phyloP scores from a whole-genome alignment of 768 basidiomycete species.

The Hirschioporus abietinus region DNA sequence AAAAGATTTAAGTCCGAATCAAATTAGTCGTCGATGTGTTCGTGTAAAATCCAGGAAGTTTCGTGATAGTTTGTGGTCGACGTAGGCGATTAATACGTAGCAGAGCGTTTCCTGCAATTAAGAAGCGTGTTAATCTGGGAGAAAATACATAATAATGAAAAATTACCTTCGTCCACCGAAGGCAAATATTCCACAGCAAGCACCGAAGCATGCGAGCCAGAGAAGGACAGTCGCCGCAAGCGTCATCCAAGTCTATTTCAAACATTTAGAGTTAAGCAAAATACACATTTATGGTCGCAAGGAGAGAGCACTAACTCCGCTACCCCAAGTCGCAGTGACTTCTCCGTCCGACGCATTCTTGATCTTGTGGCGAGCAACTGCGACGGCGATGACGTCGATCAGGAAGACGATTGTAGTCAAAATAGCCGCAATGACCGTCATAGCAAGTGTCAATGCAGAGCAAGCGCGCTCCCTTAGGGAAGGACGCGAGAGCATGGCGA shows the following conservation, averaged over 20 bases:
- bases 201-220: slow-evolving; percentile 38
- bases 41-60: too few relatives aligned
- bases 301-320: slow-evolving; percentile 34
- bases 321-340: slow-evolving; percentile 42
- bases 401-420: slow-evolving; percentile 47
- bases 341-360: slow-evolving; percentile 34
- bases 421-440: slow-evolving; percentile 36
- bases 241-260: slow-evolving; percentile 46
- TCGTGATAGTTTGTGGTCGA: background rate
- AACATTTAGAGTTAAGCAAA: background rate
- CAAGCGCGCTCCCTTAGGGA: slow-evolving; percentile 29
- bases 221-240: slow-evolving; percentile 43
- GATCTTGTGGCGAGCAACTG: slow-evolving; percentile 37
- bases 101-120: background rate
- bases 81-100: background rate
- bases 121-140: background rate
- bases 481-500: slow-evolving; percentile 38
- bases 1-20: too few relatives aligned
- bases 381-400: slow-evolving; percentile 47
- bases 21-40: too few relatives aligned
- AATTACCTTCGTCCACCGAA: slow-evolving; percentile 6
- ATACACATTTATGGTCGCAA: slow-evolving; percentile 3
- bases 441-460: slow-evolving; percentile 32
- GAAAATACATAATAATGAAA: background rate
- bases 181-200: slow-evolving; percentile 8